Evolutionary conservation across 257 asterid species (phyloP).

Genomic region (Ehretia macrophylla): DNA sequence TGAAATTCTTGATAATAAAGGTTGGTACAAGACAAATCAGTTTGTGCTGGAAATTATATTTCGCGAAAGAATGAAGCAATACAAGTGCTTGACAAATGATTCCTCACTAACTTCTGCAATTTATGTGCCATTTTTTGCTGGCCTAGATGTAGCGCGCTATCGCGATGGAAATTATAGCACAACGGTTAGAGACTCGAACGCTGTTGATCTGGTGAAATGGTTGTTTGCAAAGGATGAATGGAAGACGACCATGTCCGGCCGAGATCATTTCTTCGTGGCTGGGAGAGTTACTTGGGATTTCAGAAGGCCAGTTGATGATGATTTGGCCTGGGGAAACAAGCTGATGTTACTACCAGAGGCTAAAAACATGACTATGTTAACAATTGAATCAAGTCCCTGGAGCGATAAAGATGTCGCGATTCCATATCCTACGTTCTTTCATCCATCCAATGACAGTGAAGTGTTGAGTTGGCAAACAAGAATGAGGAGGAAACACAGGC

Average conservation of each 20-base stretch:
- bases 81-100: conserved; percentile 5
- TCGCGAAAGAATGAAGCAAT: conserved; percentile 4
- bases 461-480: conserved; percentile 9
- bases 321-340: conserved; percentile 18
- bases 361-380: conserved; percentile 19
- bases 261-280: conserved; percentile 13
- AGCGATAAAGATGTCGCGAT: conserved; percentile 13
- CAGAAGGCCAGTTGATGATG: conserved; percentile 7
- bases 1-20: not conserved
- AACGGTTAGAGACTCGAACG: conserved; percentile 8
- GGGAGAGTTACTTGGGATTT: conserved; percentile 18
- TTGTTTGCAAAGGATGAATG: conserved; percentile 7
- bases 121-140: conserved; percentile 15
- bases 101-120: conserved; percentile 1
- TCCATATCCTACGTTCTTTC: conserved; percentile 21
- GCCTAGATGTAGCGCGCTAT: conserved; percentile 14
- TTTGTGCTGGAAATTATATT: conserved; percentile 3
- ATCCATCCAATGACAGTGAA: conserved; percentile 11
- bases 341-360: conserved; percentile 12
- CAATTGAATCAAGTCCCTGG: conserved; percentile 17
- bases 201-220: conserved; percentile 13
- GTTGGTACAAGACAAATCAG: conserved; percentile 6
- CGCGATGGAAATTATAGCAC: conserved; percentile 3
- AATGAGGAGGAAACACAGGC: conserved; percentile 3
- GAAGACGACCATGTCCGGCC: conserved; percentile 2